Evolutionary conservation across 2,329 filamentous ascomycete species (phyloP).

Genomic region (Alternaria atra): DNA sequence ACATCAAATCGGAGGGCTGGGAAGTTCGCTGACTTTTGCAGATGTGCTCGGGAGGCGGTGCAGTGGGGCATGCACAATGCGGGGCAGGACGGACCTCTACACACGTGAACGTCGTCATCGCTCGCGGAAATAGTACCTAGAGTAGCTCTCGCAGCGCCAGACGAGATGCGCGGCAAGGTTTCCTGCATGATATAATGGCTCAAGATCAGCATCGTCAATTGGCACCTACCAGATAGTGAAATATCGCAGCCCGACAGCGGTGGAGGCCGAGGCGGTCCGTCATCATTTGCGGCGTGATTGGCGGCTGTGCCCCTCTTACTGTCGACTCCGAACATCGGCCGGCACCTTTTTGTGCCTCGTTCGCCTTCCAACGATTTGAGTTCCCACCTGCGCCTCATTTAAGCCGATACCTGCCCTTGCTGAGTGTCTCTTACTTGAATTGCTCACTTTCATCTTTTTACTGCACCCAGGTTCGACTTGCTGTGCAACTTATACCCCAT

Average conservation of each 20-base stretch:
- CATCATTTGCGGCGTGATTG: slow-evolving; percentile 38
- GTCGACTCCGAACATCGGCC: slow-evolving; percentile 44
- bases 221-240: not conserved
- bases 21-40: slow-evolving; percentile 2
- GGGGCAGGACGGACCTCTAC: slow-evolving; percentile 20
- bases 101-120: slow-evolving; percentile 28
- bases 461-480: slow-evolving; percentile 13
- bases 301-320: slow-evolving; percentile 28
- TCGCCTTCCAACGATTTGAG: slow-evolving; percentile 38
- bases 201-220: slow-evolving; percentile 6
- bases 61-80: slow-evolving; percentile 23
- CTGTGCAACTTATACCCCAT: slow-evolving; percentile 28
- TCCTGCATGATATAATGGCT: slow-evolving; percentile 6
- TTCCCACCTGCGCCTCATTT: slow-evolving; percentile 36
- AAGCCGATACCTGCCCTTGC: slow-evolving; percentile 24
- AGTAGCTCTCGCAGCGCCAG: slow-evolving; percentile 1
- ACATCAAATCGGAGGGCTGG: not conserved
- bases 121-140: slow-evolving; percentile 6
- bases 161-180: slow-evolving; percentile 14
- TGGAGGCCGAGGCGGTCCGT: slow-evolving; percentile 26
- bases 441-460: slow-evolving; percentile 1
- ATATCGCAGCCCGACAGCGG: slow-evolving; percentile 14
- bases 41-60: not conserved
- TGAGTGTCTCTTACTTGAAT: slow-evolving; percentile 9
- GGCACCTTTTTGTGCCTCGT: slow-evolving; percentile 35